Conservation (phyloP, 2,329 filamentous ascomycete genomes). For the Cladosporium halotolerans region DNA sequence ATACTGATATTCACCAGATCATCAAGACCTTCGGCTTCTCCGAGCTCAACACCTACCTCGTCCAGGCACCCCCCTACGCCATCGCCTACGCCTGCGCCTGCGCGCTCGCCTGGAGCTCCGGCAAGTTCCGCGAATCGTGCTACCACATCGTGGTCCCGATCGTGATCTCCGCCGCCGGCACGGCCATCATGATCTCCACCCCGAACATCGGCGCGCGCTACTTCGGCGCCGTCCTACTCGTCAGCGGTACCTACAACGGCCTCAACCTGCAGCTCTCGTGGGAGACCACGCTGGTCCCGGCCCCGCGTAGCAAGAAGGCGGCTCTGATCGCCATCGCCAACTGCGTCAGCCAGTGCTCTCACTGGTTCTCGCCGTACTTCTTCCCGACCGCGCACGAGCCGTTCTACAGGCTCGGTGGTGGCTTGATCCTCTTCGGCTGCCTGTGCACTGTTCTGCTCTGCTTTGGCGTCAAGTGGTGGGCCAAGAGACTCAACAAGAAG, state of each 20-base stretch:
- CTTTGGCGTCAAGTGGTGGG: constrained; percentile 21
- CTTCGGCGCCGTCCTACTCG: constrained; percentile 27
- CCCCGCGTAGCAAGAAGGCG: constrained; percentile 36
- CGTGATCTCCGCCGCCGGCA: constrained; percentile 20
- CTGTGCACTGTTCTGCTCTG: constrained; percentile 20
- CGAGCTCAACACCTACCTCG: constrained; percentile 47
- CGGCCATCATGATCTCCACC: constrained; percentile 26
- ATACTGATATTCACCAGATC: constrained; percentile 34
- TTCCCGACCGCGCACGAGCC: constrained; percentile 9
- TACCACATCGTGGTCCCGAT: constrained; percentile 27
- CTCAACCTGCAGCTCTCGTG: constrained; percentile 39
- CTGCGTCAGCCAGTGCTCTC: constrained; percentile 34
- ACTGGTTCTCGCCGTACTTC: constrained; percentile 41
- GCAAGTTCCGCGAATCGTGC: constrained; percentile 27
- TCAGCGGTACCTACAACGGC: constrained; percentile 34
- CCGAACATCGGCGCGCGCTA: constrained; percentile 28
- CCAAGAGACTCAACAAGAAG: constrained; percentile 24
- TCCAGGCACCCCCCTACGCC: constrained; percentile 38
- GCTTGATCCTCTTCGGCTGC: constrained; percentile 27
- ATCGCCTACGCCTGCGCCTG: constrained; percentile 26
- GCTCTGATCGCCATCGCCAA: constrained; percentile 41
- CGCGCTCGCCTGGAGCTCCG: constrained; percentile 24
- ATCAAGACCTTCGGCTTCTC: constrained; percentile 67
- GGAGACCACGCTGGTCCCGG: constrained; percentile 39
- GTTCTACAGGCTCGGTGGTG: constrained; percentile 8